Conservation (phyloP, 169 alveolate species). For the Cyclospora cayetanensis region DNA sequence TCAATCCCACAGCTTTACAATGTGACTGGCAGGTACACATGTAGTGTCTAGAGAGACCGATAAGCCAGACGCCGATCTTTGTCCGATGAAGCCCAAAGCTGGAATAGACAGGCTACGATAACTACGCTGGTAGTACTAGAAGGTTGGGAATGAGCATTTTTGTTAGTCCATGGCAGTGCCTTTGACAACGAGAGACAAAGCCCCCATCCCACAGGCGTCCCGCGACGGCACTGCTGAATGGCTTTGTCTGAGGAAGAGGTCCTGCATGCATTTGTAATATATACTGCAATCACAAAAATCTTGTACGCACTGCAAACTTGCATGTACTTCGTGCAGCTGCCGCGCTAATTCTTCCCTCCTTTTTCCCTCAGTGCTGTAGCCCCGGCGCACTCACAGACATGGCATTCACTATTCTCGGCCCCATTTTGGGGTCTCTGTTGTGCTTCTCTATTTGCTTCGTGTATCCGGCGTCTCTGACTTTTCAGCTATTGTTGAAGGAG, state of each 20-base stretch:
- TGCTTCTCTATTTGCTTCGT: conserved; percentile 62
- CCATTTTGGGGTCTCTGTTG: conserved; percentile 68
- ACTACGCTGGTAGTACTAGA: no score
- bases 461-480: conserved; percentile 69
- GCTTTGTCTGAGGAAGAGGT: neutral
- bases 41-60: no score
- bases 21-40: no score
- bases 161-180: neutral
- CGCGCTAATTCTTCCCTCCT: neutral
- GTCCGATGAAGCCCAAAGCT: no score
- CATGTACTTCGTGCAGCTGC: neutral
- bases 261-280: neutral
- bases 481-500: conserved; percentile 61
- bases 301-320: neutral
- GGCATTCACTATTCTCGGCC: conserved; percentile 68
- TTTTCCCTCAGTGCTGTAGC: neutral
- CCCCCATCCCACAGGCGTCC: neutral
- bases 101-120: no score
- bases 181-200: neutral
- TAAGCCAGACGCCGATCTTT: no score
- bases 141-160: no score
- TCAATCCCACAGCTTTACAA: no score
- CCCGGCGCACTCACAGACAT: neutral
- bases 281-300: neutral
- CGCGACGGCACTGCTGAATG: neutral